Percentiles rank a stretch among this genome's conserved stretches.
phyloP scores from a whole-genome alignment of 1,284 basidiomycete species.

The Microbotryum intermedium region DNA sequence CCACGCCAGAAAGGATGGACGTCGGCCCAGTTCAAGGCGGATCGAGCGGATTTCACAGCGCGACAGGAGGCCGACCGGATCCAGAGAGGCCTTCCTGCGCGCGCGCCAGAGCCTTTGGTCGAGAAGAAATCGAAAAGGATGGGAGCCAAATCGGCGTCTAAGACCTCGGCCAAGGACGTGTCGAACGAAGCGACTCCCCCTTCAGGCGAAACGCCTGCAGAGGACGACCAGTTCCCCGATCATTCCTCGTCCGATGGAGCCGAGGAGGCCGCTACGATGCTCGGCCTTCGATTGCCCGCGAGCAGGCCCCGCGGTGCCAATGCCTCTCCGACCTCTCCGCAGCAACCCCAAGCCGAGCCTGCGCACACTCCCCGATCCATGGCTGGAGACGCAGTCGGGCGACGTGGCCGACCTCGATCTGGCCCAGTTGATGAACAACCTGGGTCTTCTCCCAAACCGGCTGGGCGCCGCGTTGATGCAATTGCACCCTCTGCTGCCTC shows the following conservation, averaged over 20 bases:
- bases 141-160: neutral
- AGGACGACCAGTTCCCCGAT: neutral
- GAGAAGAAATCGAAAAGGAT: neutral
- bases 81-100: no score
- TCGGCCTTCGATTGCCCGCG: no score
- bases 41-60: constrained; percentile 1
- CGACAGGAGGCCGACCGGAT: neutral
- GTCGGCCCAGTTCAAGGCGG: constrained; percentile 1
- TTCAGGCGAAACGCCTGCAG: neutral
- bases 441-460: neutral
- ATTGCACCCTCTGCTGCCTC: no score
- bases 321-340: no score
- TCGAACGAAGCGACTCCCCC: neutral
- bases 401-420: neutral
- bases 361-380: neutral
- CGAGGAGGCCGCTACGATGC: no score
- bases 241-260: no score
- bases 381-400: neutral
- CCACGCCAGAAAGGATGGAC: constrained; percentile 6
- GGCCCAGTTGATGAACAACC: neutral
- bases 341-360: no score
- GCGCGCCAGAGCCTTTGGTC: no score
- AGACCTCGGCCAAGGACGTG: neutral
- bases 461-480: neutral
- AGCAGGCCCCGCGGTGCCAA: no score